A percentile compares a stretch with the other conserved stretches of the same genome.
phyloP scores from a whole-genome alignment of 768 basidiomycete genomes.

The Lepiota brunneoincarnata region DNA sequence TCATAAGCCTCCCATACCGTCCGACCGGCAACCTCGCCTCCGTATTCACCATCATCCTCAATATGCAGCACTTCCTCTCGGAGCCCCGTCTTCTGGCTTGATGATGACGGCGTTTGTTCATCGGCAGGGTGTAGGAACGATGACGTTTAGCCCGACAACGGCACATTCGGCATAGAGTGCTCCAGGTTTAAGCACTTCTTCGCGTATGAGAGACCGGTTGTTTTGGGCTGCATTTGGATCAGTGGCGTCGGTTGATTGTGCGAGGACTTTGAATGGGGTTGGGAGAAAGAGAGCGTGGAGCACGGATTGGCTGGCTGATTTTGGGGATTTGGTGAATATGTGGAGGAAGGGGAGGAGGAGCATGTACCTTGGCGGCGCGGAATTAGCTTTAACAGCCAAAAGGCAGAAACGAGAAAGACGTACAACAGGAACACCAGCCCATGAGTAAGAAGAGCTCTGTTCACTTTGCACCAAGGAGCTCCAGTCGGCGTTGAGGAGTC shows the following conservation, averaged over 20 bases:
- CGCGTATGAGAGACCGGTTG: slow-evolving; percentile 27
- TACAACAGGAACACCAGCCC: slow-evolving; percentile 49
- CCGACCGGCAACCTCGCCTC: slow-evolving; percentile 65
- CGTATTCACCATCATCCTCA: slow-evolving; percentile 65
- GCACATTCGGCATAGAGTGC: slow-evolving; percentile 78
- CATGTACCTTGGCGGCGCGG: slow-evolving; percentile 75
- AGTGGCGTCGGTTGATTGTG: slow-evolving; percentile 20
- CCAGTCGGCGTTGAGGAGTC: slow-evolving; percentile 49
- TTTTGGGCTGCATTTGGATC: slow-evolving; percentile 12
- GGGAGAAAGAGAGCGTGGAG: slow-evolving; percentile 81
- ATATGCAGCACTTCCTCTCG: slow-evolving; percentile 36
- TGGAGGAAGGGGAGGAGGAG: slow-evolving; percentile 64
- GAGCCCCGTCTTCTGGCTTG: slow-evolving; percentile 17
- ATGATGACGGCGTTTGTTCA: slow-evolving; percentile 20
- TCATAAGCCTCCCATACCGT: slow-evolving; percentile 80
- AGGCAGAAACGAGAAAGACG: slow-evolving; percentile 32
- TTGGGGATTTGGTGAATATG: slow-evolving; percentile 67
- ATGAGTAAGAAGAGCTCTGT: slow-evolving; percentile 26
- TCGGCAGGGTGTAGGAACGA: slow-evolving; percentile 13
- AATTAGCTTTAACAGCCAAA: slow-evolving; percentile 15
- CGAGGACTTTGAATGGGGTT: slow-evolving; percentile 65
- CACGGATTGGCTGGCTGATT: slow-evolving; percentile 66
- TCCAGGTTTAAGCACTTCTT: slow-evolving; percentile 75
- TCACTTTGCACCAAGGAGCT: slow-evolving; percentile 4
- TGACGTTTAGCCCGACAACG: slow-evolving; percentile 48